Evolutionary conservation across 2,329 filamentous ascomycete genomes (phyloP), one percentile per base, ranked within the genome.

Genomic region (Phaeomoniella chlamydospora): DNA sequence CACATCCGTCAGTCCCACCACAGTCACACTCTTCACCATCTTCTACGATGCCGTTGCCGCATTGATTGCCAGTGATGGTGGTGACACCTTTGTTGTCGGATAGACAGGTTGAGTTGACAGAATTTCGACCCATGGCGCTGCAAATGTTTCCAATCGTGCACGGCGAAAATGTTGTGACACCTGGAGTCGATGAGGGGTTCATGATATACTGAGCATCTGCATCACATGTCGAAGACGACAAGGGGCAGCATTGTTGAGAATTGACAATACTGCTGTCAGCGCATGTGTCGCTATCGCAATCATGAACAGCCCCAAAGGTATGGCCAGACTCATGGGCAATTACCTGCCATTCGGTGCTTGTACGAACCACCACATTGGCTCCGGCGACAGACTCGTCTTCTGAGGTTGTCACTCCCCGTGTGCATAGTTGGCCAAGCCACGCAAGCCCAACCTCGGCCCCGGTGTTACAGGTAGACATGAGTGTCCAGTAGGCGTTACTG

Each of bases 11-110:
- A 11, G 65, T 61, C 37, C 88, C 88, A 42, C 90, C 90, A 50
- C 90, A 98, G 58, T 98, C 90, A 58, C 90, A 98, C 36, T 98
- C 81, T 59, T 98, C 90, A 43, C 85, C 90, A 13, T 72, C 65
- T 59, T 96, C 90, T 35, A 98, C 90, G 45, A 98, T 96, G 37
- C 90, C 90, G 57, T 98, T 98, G 39, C 90, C 90, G 57, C 90
- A 98, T 52, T 87, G 78, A 47, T 79, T 80, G 37, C 80, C 83
- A 0, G 77, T 80, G 46, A 93, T 83, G 17, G 81, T 90, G 18
- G 73, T 70, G 33, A 98, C 76, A 44, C 82, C 77, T 46, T 73
- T 76, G 64, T 98, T 98, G 55, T 83, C 77, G n/a, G 75, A 78
- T 31, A 98, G 64, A 55, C 90, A 98, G 16, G 53, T 59, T 0